These are phyloP conservation scores for Ulvella scutata DNA, from an alignment of 139 green algal species.

Conservation along the genomic window DNA sequence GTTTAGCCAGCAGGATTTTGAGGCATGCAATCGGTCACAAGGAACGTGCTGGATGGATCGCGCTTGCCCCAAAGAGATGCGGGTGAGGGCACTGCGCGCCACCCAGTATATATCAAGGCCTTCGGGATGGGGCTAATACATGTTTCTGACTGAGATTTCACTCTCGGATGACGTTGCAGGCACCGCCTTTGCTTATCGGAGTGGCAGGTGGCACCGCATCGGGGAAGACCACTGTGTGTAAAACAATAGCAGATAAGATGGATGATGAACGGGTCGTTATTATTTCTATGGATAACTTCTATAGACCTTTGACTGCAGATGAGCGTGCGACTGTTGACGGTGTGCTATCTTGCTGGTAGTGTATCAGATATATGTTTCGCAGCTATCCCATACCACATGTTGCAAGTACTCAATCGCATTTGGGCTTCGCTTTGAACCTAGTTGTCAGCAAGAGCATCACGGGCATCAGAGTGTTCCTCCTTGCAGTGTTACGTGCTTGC, in stretches of 20 bases:
- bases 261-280: neutral
- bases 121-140: neutral
- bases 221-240: constrained; percentile 87
- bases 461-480: too few species aligned
- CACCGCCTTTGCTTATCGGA: constrained; percentile 30
- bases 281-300: constrained; percentile 70
- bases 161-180: neutral
- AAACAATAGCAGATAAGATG: constrained; percentile 45
- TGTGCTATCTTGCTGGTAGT: neutral
- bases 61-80: neutral
- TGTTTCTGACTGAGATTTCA: neutral
- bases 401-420: neutral
- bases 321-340: constrained; percentile 25
- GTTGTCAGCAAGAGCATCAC: neutral
- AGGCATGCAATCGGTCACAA: neutral
- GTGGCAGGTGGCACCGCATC: constrained; percentile 59
- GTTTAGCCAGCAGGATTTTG: neutral
- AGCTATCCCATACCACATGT: neutral
- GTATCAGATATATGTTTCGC: neutral
- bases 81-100: neutral
- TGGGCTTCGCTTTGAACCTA: neutral
- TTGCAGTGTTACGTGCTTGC: too few species aligned
- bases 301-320: constrained; percentile 51
- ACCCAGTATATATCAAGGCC: neutral
- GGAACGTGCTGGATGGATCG: too few species aligned